Base-by-base conservation (phyloP, 192 early-diverging fungal species). In the Borealophlyctis nickersoniae region DNA sequence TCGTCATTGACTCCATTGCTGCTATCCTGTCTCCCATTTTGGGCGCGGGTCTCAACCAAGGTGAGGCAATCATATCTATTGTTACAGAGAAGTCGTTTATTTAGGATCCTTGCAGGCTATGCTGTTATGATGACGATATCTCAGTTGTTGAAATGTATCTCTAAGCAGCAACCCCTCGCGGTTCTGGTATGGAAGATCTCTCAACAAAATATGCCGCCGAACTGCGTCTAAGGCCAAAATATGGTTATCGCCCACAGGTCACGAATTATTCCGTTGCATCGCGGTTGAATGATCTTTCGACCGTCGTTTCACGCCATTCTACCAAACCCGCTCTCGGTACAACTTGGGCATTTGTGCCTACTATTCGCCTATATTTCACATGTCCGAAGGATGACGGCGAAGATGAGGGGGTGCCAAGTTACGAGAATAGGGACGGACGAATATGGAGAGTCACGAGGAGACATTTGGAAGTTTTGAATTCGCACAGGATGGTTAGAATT, bases 241-340 rank as follows among this genome's bases (percentile, higher is more conserved):
- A 55, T 26, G 16, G 24, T 27, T 33, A 58, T 36, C 32, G 16
- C 32, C 16, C n/a, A 14, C 57, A 58, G 57, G 28, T 62, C 26
- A 52, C 31, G 1, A 62, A 62, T 51, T 62, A 53, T 3, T 16
- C 60, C 2, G 60, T 62, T n/a, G 35, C 48, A 28, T 55, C 60
- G 13, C 36, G 48, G 28, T 51, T 51, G 19, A 29, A 16, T 13
- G 30, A 31, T 14, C 26, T 34, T 27, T 24, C 53, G 9, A 45
- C 53, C 29, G 53, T 55, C 53, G 26, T 27, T 1, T 13, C 24
- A 16, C 26, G 23, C 53, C 24, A 27, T 55, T 16, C 13, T 11
- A 62, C 60, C 11, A 62, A 62, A 52, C 60, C 60, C 13, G 60
- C 60, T 2, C 60, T 62, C 14, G 60, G 60, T 7, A 52, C 60